These are phyloP conservation scores for Helianthus tuberosus DNA, from an alignment of 129 eudicot genomes.

Conservation along the genomic window DNA sequence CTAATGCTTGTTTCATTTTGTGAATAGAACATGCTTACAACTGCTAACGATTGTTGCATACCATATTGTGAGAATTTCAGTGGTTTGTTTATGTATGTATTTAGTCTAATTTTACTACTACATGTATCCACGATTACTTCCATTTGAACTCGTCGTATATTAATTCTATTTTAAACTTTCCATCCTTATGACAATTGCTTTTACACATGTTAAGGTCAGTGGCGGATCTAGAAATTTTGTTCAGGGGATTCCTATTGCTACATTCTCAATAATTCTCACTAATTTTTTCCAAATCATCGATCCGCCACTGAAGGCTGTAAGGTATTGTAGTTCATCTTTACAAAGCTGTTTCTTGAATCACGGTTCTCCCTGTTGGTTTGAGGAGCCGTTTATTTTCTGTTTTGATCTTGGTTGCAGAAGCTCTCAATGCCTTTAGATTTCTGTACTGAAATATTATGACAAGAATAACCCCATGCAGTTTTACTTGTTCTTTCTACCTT, in stretches of 20 bases:
- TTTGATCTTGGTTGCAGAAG: constrained; percentile 4
- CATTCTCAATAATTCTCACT: no score
- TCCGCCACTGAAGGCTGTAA: neutral
- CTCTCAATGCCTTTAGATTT: constrained; percentile 2
- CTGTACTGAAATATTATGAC: constrained; percentile 17
- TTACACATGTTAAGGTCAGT: constrained; percentile 4
- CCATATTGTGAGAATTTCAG: neutral
- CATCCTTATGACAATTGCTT: neutral
- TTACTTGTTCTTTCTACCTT: neutral
- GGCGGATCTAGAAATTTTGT: no score
- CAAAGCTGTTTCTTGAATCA: constrained; percentile 14
- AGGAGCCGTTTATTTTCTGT: neutral
- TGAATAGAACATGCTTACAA: constrained; percentile 11
- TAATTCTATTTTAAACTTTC: neutral
- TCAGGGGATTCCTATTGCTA: no score
- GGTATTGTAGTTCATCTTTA: neutral
- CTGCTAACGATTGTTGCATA: constrained; percentile 7
- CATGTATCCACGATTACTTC: neutral
- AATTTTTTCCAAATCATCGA: no score
- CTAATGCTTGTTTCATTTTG: constrained; percentile 9
- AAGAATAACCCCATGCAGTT: neutral
- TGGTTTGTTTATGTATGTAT: neutral
- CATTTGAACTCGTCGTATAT: neutral
- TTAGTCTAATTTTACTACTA: neutral
- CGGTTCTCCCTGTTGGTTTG: constrained; percentile 9